Base-by-base conservation (phyloP, 352 stramenopile genomes). In the Globisporangium nunn region DNA sequence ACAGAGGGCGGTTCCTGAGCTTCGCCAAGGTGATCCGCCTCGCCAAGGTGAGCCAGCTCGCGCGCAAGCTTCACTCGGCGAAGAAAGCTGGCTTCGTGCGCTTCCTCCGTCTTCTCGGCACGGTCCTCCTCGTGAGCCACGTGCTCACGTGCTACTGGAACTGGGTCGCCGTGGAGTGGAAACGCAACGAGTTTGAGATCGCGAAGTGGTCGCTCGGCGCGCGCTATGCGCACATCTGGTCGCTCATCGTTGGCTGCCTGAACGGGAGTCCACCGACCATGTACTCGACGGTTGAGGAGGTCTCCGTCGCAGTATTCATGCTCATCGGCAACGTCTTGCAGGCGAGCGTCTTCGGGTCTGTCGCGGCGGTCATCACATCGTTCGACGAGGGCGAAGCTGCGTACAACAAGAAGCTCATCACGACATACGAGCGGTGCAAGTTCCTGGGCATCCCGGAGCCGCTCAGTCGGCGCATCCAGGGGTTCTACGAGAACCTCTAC, bases 401-500 rank as follows among this genome's bases (percentile, higher is more conserved):
- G 17, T 88, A 88, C 59, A 84, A 85, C 67, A 78, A 84, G 55
- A 88, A 88, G 51, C 63, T 87, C 31, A 84, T 88, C 52, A 66
- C 63, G 8, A 83, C 72, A 2, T 84, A 74, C 37, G 78, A 88
- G 44, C 74, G 78, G 0, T 88, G 78, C 62, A 74, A 72, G 30
- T 81, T 88, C 47, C 62, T 88, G 6, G 78, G 75, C 37, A 87
- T 88, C 55, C 72, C 78, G 0, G 72, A 85, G 29, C 62, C 57
- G 23, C 67, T 88, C 2, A 56, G 67, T 1, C 69, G 70, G 12
- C 75, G 78, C 10, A 88, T 88, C 59, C 73, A 72, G 28, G 71
- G 67, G 2, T 88, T 83, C 57, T 88, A 87, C 37, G 78, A 88
- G 52, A 81, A 87, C 56, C 52, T 88, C 15, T 88, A 83, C 56